phyloP scores from a whole-genome alignment of 2,329 filamentous ascomycete species.

The Didymosphaeria variabile region DNA sequence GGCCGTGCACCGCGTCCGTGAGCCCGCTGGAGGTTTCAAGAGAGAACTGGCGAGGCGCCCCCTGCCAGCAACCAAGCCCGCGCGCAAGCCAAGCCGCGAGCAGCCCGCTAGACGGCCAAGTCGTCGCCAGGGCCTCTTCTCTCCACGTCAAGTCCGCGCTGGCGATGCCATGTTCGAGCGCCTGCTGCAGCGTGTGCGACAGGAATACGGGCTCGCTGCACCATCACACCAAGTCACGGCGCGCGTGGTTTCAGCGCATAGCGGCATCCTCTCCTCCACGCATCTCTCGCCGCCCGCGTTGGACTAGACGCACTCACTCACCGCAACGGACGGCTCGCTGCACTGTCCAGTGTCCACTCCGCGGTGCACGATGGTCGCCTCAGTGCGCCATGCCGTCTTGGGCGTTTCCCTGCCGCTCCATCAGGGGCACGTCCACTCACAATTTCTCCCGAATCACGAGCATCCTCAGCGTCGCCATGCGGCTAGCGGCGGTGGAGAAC shows the following conservation, averaged over 20 bases:
- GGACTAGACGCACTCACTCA: slow-evolving; percentile 4
- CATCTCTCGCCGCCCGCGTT: neutral
- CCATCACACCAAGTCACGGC: neutral
- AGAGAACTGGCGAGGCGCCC: slow-evolving; percentile 28
- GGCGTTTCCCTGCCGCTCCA: neutral
- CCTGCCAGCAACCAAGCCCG: neutral
- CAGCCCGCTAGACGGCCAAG: neutral
- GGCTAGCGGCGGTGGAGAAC: slow-evolving; percentile 11
- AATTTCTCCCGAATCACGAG: slow-evolving; percentile 17
- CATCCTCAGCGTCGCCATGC: neutral
- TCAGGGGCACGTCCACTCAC: slow-evolving; percentile 15
- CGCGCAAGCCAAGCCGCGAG: neutral
- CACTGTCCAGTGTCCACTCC: neutral
- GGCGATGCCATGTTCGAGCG: neutral
- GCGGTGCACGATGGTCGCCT: neutral
- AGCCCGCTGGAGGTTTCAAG: slow-evolving; percentile 33
- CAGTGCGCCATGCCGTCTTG: neutral
- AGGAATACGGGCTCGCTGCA: neutral
- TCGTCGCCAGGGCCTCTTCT: neutral
- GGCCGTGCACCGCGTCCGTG: slow-evolving; percentile 26
- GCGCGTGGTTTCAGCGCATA: neutral
- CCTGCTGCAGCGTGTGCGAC: slow-evolving; percentile 1
- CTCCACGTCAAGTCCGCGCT: slow-evolving; percentile 1
- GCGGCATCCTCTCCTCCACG: neutral
- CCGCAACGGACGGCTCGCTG: slow-evolving; percentile 11